Percentiles rank a stretch among this genome's conserved stretches.
phyloP scores from a whole-genome alignment of 192 early-diverging fungal genomes.

The Linderina pennispora region DNA sequence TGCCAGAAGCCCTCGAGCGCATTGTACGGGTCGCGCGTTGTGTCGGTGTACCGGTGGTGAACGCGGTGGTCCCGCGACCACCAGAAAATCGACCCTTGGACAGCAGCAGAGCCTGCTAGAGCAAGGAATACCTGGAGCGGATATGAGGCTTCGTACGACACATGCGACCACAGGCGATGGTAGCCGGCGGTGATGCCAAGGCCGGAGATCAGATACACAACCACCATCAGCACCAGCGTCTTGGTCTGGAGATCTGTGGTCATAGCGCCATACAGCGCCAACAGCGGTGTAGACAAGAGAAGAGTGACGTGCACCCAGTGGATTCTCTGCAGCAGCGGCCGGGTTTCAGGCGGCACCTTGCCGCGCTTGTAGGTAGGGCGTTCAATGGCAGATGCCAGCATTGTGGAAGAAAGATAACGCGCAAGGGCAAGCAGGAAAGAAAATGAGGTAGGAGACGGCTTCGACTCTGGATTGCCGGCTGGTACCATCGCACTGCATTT shows the following conservation, averaged over 20 bases:
- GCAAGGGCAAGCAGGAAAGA: no score
- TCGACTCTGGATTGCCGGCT: no score
- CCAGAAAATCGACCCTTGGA: constrained; percentile 81
- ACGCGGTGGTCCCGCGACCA: constrained; percentile 82
- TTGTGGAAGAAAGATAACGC: constrained; percentile 1
- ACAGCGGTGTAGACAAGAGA: constrained; percentile 64
- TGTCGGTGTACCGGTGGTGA: constrained; percentile 86
- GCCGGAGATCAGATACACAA: constrained; percentile 54
- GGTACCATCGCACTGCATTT: no score
- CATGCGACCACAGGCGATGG: constrained; percentile 80
- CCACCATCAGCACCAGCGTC: constrained; percentile 63
- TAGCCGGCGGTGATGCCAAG: constrained; percentile 61
- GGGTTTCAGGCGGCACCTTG: constrained; percentile 32
- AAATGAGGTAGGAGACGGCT: no score
- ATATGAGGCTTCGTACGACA: constrained; percentile 60
- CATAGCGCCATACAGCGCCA: constrained; percentile 72
- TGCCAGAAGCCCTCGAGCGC: constrained; percentile 75
- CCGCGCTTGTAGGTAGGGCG: constrained; percentile 42
- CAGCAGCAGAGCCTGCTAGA: constrained; percentile 62
- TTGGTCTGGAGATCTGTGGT: constrained; percentile 60
- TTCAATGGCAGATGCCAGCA: constrained; percentile 32
- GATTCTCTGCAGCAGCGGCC: constrained; percentile 44
- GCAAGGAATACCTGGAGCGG: constrained; percentile 58
- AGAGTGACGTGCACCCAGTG: constrained; percentile 67
- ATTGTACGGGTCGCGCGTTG: constrained; percentile 74